Conservation (phyloP, 1,284 basidiomycete species). For the Marasmius sp. region DNA sequence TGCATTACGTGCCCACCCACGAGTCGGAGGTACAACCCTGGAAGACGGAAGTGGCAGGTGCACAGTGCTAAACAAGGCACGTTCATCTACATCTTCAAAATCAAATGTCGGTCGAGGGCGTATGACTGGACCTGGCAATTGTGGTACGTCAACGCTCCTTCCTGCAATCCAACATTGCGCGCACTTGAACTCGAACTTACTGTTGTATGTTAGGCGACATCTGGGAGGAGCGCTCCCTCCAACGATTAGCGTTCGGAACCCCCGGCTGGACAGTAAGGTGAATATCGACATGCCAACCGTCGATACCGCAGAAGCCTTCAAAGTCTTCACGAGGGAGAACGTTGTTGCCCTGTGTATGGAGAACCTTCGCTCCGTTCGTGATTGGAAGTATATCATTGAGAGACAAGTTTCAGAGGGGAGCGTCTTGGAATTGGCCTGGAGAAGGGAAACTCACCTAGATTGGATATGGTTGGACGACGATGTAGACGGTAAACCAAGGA, state of each 20-base stretch:
- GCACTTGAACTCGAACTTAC: slow-evolving; percentile 6
- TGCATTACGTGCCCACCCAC: slow-evolving; percentile 70
- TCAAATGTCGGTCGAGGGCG: slow-evolving; percentile 67
- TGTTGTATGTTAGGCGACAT: slow-evolving; percentile 50
- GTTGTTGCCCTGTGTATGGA: slow-evolving; percentile 59
- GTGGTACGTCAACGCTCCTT: slow-evolving; percentile 45
- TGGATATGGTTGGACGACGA: slow-evolving; percentile 79
- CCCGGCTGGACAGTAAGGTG: slow-evolving; percentile 55
- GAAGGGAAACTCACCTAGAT: slow-evolving; percentile 67
- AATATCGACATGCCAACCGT: slow-evolving; percentile 61
- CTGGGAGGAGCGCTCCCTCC: slow-evolving; percentile 51
- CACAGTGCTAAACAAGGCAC: slow-evolving; percentile 59
- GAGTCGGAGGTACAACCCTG: slow-evolving; percentile 26
- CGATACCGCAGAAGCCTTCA: slow-evolving; percentile 34
- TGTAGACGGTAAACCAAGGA: slow-evolving; percentile 57
- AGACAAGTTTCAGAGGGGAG: slow-evolving; percentile 52
- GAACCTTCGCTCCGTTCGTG: slow-evolving; percentile 50
- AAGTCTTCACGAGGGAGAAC: slow-evolving; percentile 57
- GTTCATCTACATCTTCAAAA: slow-evolving; percentile 79
- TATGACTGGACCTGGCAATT: slow-evolving; percentile 85
- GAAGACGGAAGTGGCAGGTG: slow-evolving; percentile 42
- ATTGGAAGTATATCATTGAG: slow-evolving; percentile 66
- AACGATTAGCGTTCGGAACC: slow-evolving; percentile 45
- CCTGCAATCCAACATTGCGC: not conserved
- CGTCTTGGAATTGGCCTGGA: slow-evolving; percentile 76